A percentile compares a stretch with the other conserved stretches of the same genome.
phyloP scores from a whole-genome alignment of 495 filamentous ascomycete genomes.

The Schizothecium vesticola region DNA sequence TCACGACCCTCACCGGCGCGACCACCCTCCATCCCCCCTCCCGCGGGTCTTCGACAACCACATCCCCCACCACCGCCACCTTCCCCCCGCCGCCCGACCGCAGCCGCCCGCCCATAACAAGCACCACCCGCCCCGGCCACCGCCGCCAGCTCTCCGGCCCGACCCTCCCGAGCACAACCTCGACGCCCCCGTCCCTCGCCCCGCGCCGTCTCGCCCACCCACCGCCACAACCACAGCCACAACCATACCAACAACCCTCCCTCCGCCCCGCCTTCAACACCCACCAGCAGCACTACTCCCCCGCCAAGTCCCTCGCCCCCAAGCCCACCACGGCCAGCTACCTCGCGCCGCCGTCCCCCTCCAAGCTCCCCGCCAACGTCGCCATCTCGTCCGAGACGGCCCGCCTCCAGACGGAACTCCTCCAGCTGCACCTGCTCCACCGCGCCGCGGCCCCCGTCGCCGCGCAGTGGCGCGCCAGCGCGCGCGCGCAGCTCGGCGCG shows the following conservation, averaged over 20 bases:
- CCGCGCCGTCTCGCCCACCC: background rate
- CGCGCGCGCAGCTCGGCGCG: constrained; percentile 32
- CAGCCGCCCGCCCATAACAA: constrained; percentile 14
- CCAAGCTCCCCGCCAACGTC: constrained; percentile 48
- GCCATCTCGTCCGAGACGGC: constrained; percentile 55
- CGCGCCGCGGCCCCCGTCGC: constrained; percentile 33
- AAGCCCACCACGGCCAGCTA: constrained; percentile 53
- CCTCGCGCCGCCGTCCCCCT: constrained; percentile 48
- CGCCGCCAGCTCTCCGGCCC: constrained; percentile 6
- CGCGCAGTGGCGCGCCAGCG: constrained; percentile 44
- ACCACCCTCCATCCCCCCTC: constrained; percentile 42
- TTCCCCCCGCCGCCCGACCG: constrained; percentile 19
- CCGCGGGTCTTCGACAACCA: constrained; percentile 20
- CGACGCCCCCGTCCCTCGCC: constrained; percentile 15
- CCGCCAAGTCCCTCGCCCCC: constrained; percentile 51
- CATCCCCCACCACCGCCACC: constrained; percentile 21
- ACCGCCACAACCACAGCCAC: constrained; percentile 2
- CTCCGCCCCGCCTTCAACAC: constrained; percentile 56
- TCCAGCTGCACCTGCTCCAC: constrained; percentile 68
- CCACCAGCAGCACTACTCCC: constrained; percentile 65
- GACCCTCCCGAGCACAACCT: constrained; percentile 13
- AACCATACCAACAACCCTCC: constrained; percentile 16
- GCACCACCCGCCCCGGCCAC: constrained; percentile 8
- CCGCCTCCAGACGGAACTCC: constrained; percentile 63
- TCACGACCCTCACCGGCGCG: constrained; percentile 37